phyloP scores from a whole-genome alignment of 768 basidiomycete species.

The Basidioascus undulatus region DNA sequence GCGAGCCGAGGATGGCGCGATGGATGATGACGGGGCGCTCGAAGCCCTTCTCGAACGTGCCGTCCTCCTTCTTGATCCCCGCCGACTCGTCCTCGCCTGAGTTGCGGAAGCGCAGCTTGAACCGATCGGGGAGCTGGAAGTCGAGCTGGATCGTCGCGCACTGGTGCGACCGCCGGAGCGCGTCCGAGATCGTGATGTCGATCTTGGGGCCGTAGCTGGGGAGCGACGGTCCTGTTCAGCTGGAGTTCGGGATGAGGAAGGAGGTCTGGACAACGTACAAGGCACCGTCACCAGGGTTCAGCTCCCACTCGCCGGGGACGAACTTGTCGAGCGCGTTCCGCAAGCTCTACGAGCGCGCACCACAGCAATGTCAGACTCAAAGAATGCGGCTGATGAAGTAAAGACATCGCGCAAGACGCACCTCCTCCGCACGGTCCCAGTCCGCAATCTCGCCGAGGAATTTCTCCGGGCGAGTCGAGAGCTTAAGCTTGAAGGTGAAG shows the following conservation, averaged over 20 bases:
- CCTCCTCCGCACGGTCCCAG: constrained; percentile 72
- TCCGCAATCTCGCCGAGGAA: constrained; percentile 68
- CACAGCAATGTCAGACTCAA: no score
- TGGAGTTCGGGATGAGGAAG: no score
- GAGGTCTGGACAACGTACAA: constrained; percentile 98
- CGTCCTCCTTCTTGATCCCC: constrained; percentile 42
- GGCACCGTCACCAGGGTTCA: constrained; percentile 90
- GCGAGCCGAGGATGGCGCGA: constrained; percentile 75
- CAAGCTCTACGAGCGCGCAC: constrained; percentile 60
- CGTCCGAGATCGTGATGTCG: constrained; percentile 87
- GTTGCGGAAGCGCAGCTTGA: constrained; percentile 83
- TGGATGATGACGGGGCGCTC: constrained; percentile 86
- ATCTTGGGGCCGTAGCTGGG: no score
- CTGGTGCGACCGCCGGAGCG: constrained; percentile 78
- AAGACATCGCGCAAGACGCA: constrained; percentile 21
- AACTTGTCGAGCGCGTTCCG: constrained; percentile 56
- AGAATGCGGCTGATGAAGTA: background rate
- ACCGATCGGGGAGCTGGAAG: constrained; percentile 91
- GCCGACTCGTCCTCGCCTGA: no score
- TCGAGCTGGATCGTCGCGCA: constrained; percentile 97
- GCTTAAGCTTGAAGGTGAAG: constrained; percentile 74
- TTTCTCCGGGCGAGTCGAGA: constrained; percentile 91
- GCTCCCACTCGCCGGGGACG: constrained; percentile 68
- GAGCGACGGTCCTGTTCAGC: no score
- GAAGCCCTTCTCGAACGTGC: constrained; percentile 10